A percentile compares a stretch with the other conserved stretches of the same genome.
Conservation (phyloP, 2,329 filamentous ascomycete genomes). For the Talaromyces sp. region DNA sequence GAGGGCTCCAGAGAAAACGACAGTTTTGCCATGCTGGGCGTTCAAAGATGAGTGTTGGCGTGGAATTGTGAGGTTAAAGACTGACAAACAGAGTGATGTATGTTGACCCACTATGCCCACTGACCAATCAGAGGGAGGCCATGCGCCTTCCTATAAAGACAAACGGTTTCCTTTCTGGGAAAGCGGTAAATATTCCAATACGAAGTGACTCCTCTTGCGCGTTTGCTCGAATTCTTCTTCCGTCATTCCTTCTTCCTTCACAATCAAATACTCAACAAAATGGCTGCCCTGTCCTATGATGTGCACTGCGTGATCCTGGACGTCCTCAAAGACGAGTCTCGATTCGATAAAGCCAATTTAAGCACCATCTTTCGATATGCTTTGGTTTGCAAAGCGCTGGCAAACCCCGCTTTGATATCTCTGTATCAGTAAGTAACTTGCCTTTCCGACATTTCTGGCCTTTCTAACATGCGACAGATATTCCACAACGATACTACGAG, state of each 20-base stretch:
- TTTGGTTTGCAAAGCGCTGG: slow-evolving; percentile 18
- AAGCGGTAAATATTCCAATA: background rate
- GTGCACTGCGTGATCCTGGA: slow-evolving; percentile 23
- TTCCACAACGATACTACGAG: background rate
- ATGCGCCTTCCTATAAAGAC: background rate
- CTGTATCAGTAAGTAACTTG: slow-evolving; percentile 20
- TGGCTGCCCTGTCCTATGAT: slow-evolving; percentile 17
- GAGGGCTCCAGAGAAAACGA: slow-evolving; percentile 52
- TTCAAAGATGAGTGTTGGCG: background rate
- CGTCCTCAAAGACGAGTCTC: slow-evolving; percentile 17
- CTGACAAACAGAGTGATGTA: background rate
- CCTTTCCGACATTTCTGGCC: background rate
- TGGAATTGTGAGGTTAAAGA: background rate
- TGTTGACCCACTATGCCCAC: background rate
- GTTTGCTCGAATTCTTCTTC: background rate
- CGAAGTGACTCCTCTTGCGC: background rate
- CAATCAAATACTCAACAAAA: background rate
- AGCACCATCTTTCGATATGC: slow-evolving; percentile 24
- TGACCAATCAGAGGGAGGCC: background rate
- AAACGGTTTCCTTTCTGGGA: background rate
- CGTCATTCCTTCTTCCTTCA: background rate
- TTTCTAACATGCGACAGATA: background rate
- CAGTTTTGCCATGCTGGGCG: slow-evolving; percentile 28
- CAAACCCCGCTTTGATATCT: slow-evolving; percentile 17
- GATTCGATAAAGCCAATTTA: background rate